Conservation (phyloP, 768 basidiomycete species). For the Termitomyces sp. region DNA sequence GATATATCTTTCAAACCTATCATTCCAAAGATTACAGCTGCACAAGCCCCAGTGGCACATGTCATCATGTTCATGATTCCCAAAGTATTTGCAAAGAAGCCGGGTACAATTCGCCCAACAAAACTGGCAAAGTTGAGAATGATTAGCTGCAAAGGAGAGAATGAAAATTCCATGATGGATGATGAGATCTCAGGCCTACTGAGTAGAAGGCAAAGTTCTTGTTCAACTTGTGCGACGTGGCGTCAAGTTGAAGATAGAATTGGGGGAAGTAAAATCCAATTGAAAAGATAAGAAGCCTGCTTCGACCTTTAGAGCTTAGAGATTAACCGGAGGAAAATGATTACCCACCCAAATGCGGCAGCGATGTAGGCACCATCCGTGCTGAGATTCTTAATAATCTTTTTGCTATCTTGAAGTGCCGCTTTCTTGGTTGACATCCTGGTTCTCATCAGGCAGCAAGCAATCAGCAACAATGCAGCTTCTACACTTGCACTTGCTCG, state of each 20-base stretch:
- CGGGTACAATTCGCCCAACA: slow-evolving; percentile 21
- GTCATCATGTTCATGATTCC: slow-evolving; percentile 24
- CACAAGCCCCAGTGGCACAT: slow-evolving; percentile 21
- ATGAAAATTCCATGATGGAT: neutral
- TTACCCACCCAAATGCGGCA: slow-evolving; percentile 11
- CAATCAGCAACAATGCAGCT: slow-evolving; percentile 32
- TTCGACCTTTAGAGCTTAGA: neutral
- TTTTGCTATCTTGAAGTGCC: neutral
- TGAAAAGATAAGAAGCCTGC: slow-evolving; percentile 13
- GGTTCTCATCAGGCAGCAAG: slow-evolving; percentile 35
- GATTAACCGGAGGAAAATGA: neutral
- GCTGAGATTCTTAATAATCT: slow-evolving; percentile 8
- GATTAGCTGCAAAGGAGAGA: neutral
- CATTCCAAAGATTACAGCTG: slow-evolving; percentile 31
- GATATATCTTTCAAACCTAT: slow-evolving; percentile 26
- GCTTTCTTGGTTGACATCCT: slow-evolving; percentile 23
- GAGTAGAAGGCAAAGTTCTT: slow-evolving; percentile 28
- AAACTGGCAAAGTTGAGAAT: slow-evolving; percentile 20
- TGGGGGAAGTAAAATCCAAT: slow-evolving; percentile 27
- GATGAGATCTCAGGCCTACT: slow-evolving; percentile 4
- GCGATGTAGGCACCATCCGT: slow-evolving; percentile 14
- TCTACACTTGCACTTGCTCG: slow-evolving; percentile 38
- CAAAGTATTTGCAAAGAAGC: slow-evolving; percentile 15
- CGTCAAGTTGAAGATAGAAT: slow-evolving; percentile 39
- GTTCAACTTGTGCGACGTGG: slow-evolving; percentile 25